Conservation (phyloP, 257 asterid species). For the Petrea volubilis region DNA sequence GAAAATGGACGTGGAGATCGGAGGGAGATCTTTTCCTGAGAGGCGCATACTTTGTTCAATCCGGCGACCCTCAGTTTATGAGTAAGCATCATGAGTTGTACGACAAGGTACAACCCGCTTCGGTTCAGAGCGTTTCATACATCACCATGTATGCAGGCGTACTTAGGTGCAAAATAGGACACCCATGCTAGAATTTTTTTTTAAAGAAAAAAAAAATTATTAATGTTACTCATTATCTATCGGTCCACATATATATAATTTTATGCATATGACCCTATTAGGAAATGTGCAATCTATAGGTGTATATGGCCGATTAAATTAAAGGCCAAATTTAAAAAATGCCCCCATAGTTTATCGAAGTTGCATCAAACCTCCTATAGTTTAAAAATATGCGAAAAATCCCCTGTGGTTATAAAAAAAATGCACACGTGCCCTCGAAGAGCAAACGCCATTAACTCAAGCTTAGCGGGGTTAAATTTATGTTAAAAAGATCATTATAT, state of each 20-base stretch:
- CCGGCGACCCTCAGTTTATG: constrained; percentile 61
- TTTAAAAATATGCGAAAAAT: no score
- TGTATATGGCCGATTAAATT: background rate
- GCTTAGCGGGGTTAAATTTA: no score
- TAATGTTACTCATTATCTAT: no score
- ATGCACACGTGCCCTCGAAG: no score
- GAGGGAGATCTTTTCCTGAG: constrained; percentile 66
- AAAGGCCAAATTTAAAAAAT: no score
- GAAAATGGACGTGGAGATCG: constrained; percentile 82
- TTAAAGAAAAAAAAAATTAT: background rate
- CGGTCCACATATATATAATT: no score
- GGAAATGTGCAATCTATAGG: background rate
- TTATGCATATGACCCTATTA: no score
- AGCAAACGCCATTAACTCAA: no score
- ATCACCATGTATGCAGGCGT: constrained; percentile 68
- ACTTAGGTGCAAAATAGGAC: constrained; percentile 49
- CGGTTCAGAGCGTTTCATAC: constrained; percentile 36
- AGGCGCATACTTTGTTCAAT: constrained; percentile 75
- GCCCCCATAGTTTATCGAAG: no score
- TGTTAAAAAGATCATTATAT: no score
- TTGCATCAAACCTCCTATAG: no score
- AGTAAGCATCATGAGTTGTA: constrained; percentile 51
- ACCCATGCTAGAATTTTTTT: constrained; percentile 59
- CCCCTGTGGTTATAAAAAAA: no score
- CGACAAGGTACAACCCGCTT: constrained; percentile 47